phyloP scores from a whole-genome alignment of 495 filamentous ascomycete genomes.

The Hypoxylon fuscum region DNA sequence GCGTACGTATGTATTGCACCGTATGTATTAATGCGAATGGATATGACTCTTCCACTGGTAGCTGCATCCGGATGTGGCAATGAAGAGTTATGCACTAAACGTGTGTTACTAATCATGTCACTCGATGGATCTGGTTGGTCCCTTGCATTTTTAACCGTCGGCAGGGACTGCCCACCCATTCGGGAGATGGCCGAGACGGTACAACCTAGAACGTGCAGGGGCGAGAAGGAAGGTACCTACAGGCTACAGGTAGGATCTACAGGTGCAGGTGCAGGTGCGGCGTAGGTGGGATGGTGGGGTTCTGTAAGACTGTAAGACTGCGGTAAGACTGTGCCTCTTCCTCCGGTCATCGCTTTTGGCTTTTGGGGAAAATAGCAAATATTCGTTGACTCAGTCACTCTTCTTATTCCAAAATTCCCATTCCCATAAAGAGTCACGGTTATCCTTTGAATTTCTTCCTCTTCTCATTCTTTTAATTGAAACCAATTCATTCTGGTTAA shows the following conservation, averaged over 20 bases:
- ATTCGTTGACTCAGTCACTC: conserved; percentile 19
- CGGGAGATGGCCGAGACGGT: no score
- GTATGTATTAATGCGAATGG: no score
- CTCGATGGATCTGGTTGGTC: conserved; percentile 6
- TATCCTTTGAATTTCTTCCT: not conserved
- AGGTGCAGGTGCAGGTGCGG: not conserved
- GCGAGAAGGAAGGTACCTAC: no score
- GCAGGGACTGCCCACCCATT: no score
- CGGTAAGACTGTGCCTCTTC: not conserved
- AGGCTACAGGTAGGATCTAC: not conserved
- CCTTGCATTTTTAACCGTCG: conserved; percentile 16
- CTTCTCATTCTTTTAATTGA: not conserved
- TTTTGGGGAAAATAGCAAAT: conserved; percentile 12
- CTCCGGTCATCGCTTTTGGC: conserved; percentile 36
- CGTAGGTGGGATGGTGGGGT: conserved; percentile 31
- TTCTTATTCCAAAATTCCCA: not conserved
- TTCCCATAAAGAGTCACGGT: conserved; percentile 11
- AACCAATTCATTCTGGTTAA: conserved; percentile 10
- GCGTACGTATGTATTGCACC: no score
- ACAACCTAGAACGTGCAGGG: no score
- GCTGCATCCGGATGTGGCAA: conserved; percentile 7
- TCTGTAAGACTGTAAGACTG: not conserved
- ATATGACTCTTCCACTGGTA: no score
- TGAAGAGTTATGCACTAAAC: conserved; percentile 7
- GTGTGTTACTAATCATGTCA: no score